Evolutionary conservation across 208 protist species (phyloP).

Genomic region (Leishmania lainsoni): DNA sequence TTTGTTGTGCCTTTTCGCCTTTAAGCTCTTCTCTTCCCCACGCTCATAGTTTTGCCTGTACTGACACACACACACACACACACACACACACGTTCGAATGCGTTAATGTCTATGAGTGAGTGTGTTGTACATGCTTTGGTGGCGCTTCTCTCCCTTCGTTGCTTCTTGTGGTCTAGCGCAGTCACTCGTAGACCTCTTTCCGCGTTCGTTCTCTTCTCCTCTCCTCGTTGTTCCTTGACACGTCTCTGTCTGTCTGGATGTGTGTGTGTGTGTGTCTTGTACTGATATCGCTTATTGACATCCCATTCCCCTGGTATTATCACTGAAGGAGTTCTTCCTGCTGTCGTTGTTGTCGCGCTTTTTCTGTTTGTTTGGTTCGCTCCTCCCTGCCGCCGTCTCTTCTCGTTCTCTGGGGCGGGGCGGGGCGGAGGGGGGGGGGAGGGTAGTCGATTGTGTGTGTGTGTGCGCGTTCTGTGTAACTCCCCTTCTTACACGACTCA

Average conservation of each 20-base stretch:
- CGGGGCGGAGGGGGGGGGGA: neutral
- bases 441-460: neutral
- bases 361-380: neutral
- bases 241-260: neutral
- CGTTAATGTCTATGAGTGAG: neutral
- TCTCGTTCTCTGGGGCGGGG: neutral
- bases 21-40: neutral
- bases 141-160: neutral
- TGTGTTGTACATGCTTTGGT: neutral
- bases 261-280: neutral
- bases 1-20: neutral
- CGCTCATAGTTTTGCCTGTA: neutral
- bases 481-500: neutral
- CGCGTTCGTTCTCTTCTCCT: neutral
- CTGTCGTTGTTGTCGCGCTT: neutral
- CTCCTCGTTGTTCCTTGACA: conserved; percentile 4
- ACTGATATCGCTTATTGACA: neutral
- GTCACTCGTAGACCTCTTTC: neutral
- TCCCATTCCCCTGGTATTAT: neutral
- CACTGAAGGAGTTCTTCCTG: neutral
- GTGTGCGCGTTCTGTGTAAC: neutral
- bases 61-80: neutral
- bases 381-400: neutral
- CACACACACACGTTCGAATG: neutral
- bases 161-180: neutral